Evolutionary conservation across 108 stramenopile species (phyloP), one percentile per base, ranked within the genome.

Genomic region (Pseudonitzschia multiseries): DNA sequence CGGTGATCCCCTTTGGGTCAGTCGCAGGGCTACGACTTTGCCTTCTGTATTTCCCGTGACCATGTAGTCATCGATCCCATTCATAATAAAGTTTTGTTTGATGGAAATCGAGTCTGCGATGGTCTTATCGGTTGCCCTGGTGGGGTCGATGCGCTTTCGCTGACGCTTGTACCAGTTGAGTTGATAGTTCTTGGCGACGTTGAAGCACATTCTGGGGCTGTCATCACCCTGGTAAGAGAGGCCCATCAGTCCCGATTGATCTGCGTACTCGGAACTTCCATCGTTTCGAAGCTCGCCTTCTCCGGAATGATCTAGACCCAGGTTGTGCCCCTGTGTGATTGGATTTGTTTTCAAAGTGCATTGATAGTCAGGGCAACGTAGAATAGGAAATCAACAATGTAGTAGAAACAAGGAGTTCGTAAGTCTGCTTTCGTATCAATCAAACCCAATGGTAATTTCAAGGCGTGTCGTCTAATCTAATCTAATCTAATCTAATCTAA

Each of bases 101-200:
- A 18, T 18, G 46, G 46, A 48, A 10, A 10, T 48, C 13, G 6
- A 36, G 6, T 48, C 46, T 14, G 4, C 18, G 46, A 18, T 48
- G 46, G 46, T 48, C 18, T 2, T 48, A 36, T 36, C 6, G 36
- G 36, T 36, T 2, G 36, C 36, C 36, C 6, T 36, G 2, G 36
- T 56, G 26, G 54, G 54, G 31, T 62, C 36, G 61, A 31, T 31
- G 10, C 27, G 8, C 12, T 13, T 9, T 8, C 14, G n/a, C 29
- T 80, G 73, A 18, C 53, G 28, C 14, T 53, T 59, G 41, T 83
- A 87, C 84, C 87, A 87, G 14, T 77, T 82, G n/a, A 84, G 60
- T 48, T 87, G 74, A 48, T 57, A 87, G 48, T 57, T 75, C 42
- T 87, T 83, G 43, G 86, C 83, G n/a, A 73, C 65, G 40, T 83